Conservation (phyloP, 2,329 filamentous ascomycete species). For the Pseudofabraea citricarpa region DNA sequence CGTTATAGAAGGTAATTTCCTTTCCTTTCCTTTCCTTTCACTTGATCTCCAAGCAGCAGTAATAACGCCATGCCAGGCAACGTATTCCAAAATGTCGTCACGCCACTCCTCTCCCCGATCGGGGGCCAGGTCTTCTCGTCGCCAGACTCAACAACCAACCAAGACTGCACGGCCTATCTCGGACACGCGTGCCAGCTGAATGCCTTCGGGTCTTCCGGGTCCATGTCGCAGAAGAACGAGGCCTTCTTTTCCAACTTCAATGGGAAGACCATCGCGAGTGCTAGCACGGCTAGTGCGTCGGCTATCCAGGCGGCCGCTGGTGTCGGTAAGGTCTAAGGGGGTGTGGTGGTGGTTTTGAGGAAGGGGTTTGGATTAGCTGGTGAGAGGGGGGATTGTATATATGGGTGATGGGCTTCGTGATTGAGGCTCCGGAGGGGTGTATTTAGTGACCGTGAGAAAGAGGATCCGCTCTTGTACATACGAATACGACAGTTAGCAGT, state of each 20-base stretch:
- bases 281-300: slow-evolving; percentile 22
- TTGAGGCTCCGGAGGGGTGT: no score
- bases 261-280: slow-evolving; percentile 25
- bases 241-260: slow-evolving; percentile 27
- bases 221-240: slow-evolving; percentile 23
- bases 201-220: slow-evolving; percentile 21
- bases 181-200: slow-evolving; percentile 16
- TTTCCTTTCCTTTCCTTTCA: no score
- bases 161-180: slow-evolving; percentile 13
- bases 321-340: no score
- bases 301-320: slow-evolving; percentile 26
- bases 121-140: slow-evolving; percentile 16
- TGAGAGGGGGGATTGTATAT: no score
- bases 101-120: slow-evolving; percentile 18
- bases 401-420: no score
- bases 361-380: no score
- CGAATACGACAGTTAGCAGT: no score
- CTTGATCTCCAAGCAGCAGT: no score
- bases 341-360: no score
- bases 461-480: no score
- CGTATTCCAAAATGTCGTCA: slow-evolving; percentile 36
- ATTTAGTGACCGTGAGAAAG: no score
- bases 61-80: no score
- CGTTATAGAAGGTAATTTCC: slow-evolving; percentile 37
- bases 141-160: slow-evolving; percentile 13